phyloP scores from a whole-genome alignment of 805 yeast species.

The Zygosaccharomyces bisporus region DNA sequence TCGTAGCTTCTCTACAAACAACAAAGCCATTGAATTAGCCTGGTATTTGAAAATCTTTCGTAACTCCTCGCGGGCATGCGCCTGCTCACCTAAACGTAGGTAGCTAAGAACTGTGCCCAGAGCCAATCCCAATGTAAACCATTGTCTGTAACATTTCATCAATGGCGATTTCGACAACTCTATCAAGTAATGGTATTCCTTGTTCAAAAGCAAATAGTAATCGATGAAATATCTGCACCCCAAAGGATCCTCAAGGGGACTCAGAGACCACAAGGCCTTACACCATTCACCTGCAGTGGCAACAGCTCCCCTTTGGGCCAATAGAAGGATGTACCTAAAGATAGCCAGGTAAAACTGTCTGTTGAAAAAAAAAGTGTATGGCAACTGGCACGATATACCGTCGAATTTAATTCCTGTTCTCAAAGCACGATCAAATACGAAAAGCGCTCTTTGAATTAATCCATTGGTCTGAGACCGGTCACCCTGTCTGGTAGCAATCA shows the following conservation, averaged over 20 bases:
- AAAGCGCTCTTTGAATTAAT: slow-evolving; percentile 68
- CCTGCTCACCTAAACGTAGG: slow-evolving; percentile 40
- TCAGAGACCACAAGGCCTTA: slow-evolving; percentile 62
- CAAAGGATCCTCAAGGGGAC: slow-evolving; percentile 77
- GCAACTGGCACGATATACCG: slow-evolving; percentile 56
- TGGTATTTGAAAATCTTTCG: slow-evolving; percentile 49
- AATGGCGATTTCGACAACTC: slow-evolving; percentile 56
- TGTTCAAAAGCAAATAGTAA: slow-evolving; percentile 64
- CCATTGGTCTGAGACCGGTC: slow-evolving; percentile 67
- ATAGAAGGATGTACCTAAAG: slow-evolving; percentile 63
- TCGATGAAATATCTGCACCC: slow-evolving; percentile 84
- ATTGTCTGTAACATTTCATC: slow-evolving; percentile 51
- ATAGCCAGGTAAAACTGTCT: slow-evolving; percentile 72
- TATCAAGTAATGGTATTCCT: slow-evolving; percentile 59
- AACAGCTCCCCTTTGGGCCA: slow-evolving; percentile 75
- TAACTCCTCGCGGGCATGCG: slow-evolving; percentile 48
- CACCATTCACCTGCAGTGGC: slow-evolving; percentile 74
- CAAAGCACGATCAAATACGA: slow-evolving; percentile 74
- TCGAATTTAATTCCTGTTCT: slow-evolving; percentile 56
- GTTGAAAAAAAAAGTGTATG: slow-evolving; percentile 70
- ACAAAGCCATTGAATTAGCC: slow-evolving; percentile 45
- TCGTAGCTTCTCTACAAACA: slow-evolving; percentile 26
- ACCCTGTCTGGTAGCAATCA: slow-evolving; percentile 72
- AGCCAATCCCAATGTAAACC: slow-evolving; percentile 72
- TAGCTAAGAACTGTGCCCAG: slow-evolving; percentile 65